Conservation (phyloP, 192 early-diverging fungal genomes). For the Coemansia sp. region DNA sequence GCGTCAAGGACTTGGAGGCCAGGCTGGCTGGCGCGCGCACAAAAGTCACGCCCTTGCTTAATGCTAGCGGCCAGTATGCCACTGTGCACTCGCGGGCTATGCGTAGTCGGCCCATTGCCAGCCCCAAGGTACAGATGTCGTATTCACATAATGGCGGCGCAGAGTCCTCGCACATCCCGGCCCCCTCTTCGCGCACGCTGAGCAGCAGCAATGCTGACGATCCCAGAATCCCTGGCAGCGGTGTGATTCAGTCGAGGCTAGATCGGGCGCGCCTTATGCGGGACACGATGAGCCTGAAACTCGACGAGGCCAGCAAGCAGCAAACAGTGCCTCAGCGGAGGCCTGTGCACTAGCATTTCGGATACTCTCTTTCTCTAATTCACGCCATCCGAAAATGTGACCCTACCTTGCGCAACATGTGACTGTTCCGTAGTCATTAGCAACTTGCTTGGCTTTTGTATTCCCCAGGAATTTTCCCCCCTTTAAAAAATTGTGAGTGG, state of each 20-base stretch:
- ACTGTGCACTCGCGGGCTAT: constrained; percentile 37
- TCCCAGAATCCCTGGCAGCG: constrained; percentile 8
- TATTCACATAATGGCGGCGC: constrained; percentile 1
- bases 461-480: neutral
- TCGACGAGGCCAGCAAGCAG: constrained; percentile 18
- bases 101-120: constrained; percentile 41
- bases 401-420: neutral
- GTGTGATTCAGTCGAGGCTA: constrained; percentile 25
- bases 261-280: constrained; percentile 32
- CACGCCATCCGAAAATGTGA: neutral
- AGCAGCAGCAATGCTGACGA: constrained; percentile 10
- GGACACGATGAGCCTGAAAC: constrained; percentile 23
- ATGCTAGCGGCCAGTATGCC: constrained; percentile 39
- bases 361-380: neutral
- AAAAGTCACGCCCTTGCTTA: constrained; percentile 69
- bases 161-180: constrained; percentile 13
- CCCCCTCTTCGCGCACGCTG: constrained; percentile 15
- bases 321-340: constrained; percentile 45
- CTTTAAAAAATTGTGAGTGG: neutral
- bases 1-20: constrained; percentile 74
- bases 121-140: constrained; percentile 22
- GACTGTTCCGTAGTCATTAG: neutral
- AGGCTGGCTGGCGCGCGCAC: constrained; percentile 71
- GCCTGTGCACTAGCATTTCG: neutral
- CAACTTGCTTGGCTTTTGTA: neutral